Conservation (phyloP, 495 filamentous ascomycete genomes). For the Darksidea phi region DNA sequence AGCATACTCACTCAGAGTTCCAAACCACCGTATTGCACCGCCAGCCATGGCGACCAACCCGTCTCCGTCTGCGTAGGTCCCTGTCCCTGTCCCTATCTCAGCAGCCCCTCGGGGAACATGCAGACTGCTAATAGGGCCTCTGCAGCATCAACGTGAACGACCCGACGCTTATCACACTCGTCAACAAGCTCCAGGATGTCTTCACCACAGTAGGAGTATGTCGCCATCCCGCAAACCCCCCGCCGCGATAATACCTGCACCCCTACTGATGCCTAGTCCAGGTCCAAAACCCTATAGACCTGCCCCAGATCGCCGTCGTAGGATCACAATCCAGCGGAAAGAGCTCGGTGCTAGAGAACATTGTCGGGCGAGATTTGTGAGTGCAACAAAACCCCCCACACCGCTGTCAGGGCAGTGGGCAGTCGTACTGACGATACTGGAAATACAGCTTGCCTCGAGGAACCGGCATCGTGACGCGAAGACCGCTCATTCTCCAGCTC, state of each 20-base stretch:
- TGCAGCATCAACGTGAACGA: constrained; percentile 77
- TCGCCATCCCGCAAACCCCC: too few relatives aligned
- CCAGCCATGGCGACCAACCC: constrained; percentile 44
- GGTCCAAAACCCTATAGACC: constrained; percentile 97
- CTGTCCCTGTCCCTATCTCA: too few relatives aligned
- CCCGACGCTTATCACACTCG: constrained; percentile 80
- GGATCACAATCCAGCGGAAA: constrained; percentile 99
- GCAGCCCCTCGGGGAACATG: too few relatives aligned
- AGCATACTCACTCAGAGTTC: too few relatives aligned
- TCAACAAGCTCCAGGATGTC: constrained; percentile 99
- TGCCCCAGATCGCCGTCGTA: constrained; percentile 98
- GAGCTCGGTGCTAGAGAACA: constrained; percentile 99
- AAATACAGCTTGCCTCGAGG: constrained; percentile 83
- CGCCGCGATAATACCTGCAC: too few relatives aligned
- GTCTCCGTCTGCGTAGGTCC: constrained; percentile 43
- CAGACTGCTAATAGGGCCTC: too few relatives aligned
- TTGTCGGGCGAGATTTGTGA: constrained; percentile 98
- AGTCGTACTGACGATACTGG: constrained; percentile 29
- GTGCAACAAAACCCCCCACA: constrained; percentile 39
- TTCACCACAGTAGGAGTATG: constrained; percentile 96
- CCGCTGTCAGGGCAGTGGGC: constrained; percentile 13
- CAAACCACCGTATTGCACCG: constrained; percentile 11
- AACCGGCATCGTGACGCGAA: constrained; percentile 93
- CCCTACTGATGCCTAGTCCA: constrained; percentile 40
- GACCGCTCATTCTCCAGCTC: constrained; percentile 94